Percentiles rank a stretch among this genome's conserved stretches.
Conservation (phyloP, 495 filamentous ascomycete species). For the Glonium stellatum region DNA sequence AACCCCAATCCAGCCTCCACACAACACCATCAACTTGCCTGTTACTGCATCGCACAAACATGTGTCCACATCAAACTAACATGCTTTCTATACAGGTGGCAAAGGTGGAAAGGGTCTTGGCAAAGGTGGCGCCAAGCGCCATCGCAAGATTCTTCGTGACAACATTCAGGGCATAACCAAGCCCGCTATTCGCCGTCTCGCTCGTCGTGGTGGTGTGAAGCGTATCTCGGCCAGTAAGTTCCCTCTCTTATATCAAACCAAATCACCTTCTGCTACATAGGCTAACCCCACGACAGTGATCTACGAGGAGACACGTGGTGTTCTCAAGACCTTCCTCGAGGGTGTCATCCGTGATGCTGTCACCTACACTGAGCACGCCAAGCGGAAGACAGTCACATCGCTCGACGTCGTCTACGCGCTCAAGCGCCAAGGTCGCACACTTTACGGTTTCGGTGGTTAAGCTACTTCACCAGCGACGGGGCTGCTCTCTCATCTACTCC, state of each 20-base stretch:
- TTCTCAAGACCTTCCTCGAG: constrained; percentile 61
- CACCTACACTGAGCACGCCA: constrained; percentile 96
- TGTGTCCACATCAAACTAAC: constrained; percentile 26
- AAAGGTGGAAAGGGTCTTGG: constrained; percentile 73
- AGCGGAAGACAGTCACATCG: constrained; percentile 95
- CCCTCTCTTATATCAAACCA: constrained; percentile 4
- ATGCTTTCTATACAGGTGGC: constrained; percentile 31
- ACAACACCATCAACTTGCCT: constrained; percentile 5
- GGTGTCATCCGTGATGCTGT: constrained; percentile 82
- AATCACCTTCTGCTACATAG: neutral
- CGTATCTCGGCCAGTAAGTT: constrained; percentile 54
- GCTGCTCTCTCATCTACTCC: neutral
- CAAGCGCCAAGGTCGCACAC: constrained; percentile 90
- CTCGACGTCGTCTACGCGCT: constrained; percentile 93
- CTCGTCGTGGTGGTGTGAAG: constrained; percentile 57
- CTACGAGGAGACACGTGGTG: constrained; percentile 63
- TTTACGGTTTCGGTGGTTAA: constrained; percentile 97
- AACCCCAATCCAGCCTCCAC: neutral
- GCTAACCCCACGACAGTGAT: constrained; percentile 43
- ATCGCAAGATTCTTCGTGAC: constrained; percentile 98
- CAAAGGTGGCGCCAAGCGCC: constrained; percentile 97
- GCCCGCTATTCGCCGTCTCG: constrained; percentile 63
- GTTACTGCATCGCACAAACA: constrained; percentile 14
- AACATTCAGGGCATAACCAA: constrained; percentile 90
- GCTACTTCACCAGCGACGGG: constrained; percentile 9